A percentile compares a stretch with the other conserved stretches of the same genome.
Evolutionary conservation across 2,329 filamentous ascomycete species (phyloP).

Genomic region (Colletotrichum viniferum): DNA sequence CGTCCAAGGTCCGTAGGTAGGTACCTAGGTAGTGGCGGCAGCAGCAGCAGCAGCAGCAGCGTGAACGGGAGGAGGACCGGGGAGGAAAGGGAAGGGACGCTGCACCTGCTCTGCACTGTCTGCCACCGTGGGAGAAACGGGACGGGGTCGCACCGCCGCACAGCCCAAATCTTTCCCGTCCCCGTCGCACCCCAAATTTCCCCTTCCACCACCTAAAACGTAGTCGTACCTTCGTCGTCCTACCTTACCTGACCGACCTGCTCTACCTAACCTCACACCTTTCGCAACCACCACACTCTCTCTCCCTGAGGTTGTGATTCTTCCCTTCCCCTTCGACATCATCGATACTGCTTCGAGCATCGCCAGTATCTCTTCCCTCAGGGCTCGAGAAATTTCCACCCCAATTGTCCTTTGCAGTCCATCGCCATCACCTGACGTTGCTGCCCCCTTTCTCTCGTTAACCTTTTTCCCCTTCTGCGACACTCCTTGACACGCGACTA

Average conservation of each 20-base stretch:
- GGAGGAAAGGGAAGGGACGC: background rate
- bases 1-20: background rate
- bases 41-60: background rate
- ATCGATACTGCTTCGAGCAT: constrained; percentile 21
- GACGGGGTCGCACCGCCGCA: constrained; percentile 16
- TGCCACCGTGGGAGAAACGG: background rate
- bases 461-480: constrained; percentile 27
- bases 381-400: background rate
- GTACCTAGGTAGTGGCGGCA: background rate
- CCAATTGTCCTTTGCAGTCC: constrained; percentile 9
- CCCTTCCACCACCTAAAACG: constrained; percentile 23
- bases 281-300: constrained; percentile 17
- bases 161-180: constrained; percentile 13
- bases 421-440: background rate
- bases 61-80: background rate
- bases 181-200: constrained; percentile 24
- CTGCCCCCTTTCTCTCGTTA: constrained; percentile 27
- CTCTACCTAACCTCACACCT: background rate
- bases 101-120: background rate
- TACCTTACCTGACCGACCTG: background rate
- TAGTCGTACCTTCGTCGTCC: background rate
- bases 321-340: constrained; percentile 17
- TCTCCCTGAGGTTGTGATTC: constrained; percentile 21
- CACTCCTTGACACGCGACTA: constrained; percentile 40
- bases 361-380: constrained; percentile 12